Percentiles rank a stretch among this genome's conserved stretches.
Evolutionary conservation across 1,284 basidiomycete genomes (phyloP).

Genomic region (Rhizoctonia solani): DNA sequence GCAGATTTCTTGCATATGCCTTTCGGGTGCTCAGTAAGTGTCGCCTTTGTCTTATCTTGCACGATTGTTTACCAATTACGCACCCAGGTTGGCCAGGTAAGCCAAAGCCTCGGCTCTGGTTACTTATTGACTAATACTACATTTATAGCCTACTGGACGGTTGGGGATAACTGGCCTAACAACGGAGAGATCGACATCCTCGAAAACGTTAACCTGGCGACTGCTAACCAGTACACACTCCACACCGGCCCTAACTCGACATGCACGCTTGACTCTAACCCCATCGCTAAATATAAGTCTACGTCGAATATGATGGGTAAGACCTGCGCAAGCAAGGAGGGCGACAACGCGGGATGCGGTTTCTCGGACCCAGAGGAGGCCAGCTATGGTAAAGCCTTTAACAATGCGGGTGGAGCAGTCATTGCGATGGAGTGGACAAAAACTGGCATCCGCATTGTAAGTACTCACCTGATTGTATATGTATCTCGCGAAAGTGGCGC

Average conservation of each 20-base stretch:
- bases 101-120: not conserved
- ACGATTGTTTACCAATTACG: not conserved
- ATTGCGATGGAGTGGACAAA: constrained; percentile 80
- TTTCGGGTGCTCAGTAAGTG: constrained; percentile 65
- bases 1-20: constrained; percentile 79
- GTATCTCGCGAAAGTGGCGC: not conserved
- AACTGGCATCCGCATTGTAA: constrained; percentile 72
- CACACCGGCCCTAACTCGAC: constrained; percentile 35
- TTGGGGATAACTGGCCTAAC: constrained; percentile 71
- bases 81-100: constrained; percentile 23
- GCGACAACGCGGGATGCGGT: constrained; percentile 59
- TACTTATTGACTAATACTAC: not conserved
- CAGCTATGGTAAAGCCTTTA: constrained; percentile 73
- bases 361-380: constrained; percentile 69
- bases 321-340: constrained; percentile 30
- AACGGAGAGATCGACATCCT: constrained; percentile 75
- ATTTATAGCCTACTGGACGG: constrained; percentile 71
- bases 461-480: constrained; percentile 42
- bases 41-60: not conserved
- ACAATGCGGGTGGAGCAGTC: constrained; percentile 70
- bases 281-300: constrained; percentile 16
- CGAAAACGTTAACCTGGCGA: constrained; percentile 62
- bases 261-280: constrained; percentile 26
- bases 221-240: constrained; percentile 37
- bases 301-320: constrained; percentile 29